phyloP scores from a whole-genome alignment of 768 basidiomycete genomes.

The Collybiopsis confluens region DNA sequence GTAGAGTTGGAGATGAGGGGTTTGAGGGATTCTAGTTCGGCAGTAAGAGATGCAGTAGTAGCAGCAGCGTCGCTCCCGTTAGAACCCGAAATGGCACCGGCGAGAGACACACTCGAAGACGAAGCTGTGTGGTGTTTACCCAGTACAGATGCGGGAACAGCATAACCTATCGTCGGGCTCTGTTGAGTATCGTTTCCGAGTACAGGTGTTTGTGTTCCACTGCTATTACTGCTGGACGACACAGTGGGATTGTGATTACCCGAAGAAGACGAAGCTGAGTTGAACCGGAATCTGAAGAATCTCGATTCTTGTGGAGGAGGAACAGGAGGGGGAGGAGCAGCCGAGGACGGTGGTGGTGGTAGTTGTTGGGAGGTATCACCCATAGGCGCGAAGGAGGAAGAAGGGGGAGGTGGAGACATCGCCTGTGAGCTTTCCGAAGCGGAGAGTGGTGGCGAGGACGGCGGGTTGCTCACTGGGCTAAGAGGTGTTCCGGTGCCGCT shows the following conservation, averaged over 20 bases:
- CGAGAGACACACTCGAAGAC: conserved; percentile 33
- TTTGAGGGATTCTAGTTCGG: not conserved
- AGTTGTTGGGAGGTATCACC: too few relatives aligned
- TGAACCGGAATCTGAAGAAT: conserved; percentile 76
- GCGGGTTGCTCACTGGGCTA: not conserved
- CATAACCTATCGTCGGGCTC: not conserved
- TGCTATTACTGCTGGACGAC: not conserved
- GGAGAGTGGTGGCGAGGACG: conserved; percentile 8
- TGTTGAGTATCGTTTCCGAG: not conserved
- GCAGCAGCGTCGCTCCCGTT: not conserved
- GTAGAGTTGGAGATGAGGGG: not conserved
- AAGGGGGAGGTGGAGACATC: conserved; percentile 15
- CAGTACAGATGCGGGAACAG: conserved; percentile 14
- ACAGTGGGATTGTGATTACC: too few relatives aligned
- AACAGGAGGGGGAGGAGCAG: conserved; percentile 16
- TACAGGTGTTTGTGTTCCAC: conserved; percentile 4
- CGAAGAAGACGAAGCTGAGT: conserved; percentile 21
- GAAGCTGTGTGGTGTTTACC: conserved; percentile 30
- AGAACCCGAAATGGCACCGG: conserved; percentile 5
- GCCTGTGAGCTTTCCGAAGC: conserved; percentile 24
- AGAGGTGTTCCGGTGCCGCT: not conserved
- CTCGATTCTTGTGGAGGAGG: conserved; percentile 43
- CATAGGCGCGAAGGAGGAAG: too few relatives aligned
- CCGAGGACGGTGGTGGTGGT: too few relatives aligned
- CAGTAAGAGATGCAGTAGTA: not conserved